Percentiles rank a stretch among this genome's conserved stretches.
Evolutionary conservation across 1,139 yeast species (phyloP).

Genomic region (Sugiyamaella japonica): DNA sequence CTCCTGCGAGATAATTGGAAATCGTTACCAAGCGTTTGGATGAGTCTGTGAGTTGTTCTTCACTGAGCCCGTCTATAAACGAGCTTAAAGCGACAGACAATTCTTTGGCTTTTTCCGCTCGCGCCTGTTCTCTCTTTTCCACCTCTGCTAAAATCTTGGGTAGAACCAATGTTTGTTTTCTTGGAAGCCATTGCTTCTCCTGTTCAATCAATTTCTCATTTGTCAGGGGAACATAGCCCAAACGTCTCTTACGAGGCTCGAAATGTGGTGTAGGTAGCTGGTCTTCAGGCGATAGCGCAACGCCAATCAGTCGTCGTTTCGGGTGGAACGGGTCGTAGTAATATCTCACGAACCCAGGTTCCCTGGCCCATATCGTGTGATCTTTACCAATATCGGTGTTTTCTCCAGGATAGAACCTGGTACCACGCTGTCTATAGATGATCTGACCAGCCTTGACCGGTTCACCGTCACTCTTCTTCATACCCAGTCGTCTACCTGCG

Average conservation of each 20-base stretch:
- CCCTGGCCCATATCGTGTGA: conserved; percentile 86
- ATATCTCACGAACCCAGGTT: conserved; percentile 90
- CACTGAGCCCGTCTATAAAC: conserved; percentile 38
- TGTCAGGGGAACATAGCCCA: conserved; percentile 64
- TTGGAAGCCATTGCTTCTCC: conserved; percentile 58
- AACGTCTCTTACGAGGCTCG: conserved; percentile 79
- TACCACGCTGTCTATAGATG: conserved; percentile 92
- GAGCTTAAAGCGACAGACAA: conserved; percentile 34
- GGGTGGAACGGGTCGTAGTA: conserved; percentile 98
- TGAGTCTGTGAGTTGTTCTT: conserved; percentile 44
- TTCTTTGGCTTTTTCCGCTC: conserved; percentile 24
- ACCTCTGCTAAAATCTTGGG: conserved; percentile 50
- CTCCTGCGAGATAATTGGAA: conserved; percentile 50
- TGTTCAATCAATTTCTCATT: conserved; percentile 53
- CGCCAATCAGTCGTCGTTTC: conserved; percentile 83
- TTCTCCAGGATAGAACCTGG: conserved; percentile 94
- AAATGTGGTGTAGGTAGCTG: conserved; percentile 86
- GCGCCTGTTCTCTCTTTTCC: conserved; percentile 42
- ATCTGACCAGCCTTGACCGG: conserved; percentile 78
- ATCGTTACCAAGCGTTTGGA: conserved; percentile 55
- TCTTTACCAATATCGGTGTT: conserved; percentile 86
- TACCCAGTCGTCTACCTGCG: conserved; percentile 92
- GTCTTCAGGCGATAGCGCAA: conserved; percentile 65
- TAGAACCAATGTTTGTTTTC: conserved; percentile 61
- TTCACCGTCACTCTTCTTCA: conserved; percentile 78